Evolutionary conservation across 306 rosid species (phyloP).

Genomic region (Styphnolobium japonicum): DNA sequence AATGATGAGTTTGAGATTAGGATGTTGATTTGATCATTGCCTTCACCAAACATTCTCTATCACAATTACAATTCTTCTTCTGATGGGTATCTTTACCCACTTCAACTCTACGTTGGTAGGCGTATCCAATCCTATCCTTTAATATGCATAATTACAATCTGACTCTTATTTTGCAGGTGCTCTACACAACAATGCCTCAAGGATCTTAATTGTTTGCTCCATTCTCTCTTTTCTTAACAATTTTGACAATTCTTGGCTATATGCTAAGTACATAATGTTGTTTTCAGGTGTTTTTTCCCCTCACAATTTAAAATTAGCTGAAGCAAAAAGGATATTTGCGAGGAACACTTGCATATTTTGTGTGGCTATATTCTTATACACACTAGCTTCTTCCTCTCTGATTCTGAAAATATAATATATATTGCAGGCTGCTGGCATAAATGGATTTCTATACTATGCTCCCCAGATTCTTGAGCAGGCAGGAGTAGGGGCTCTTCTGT

Average conservation of each 20-base stretch:
- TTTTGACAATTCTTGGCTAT: background rate
- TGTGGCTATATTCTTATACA: background rate
- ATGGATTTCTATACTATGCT: slow-evolving; percentile 67
- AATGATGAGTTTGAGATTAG: background rate
- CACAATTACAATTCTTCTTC: background rate
- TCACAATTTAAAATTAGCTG: background rate
- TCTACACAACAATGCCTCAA: background rate
- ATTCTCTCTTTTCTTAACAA: slow-evolving; percentile 2
- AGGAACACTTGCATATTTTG: background rate
- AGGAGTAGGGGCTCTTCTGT: slow-evolving; percentile 49
- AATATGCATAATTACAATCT: background rate
- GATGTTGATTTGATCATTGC: background rate
- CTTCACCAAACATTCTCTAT: background rate
- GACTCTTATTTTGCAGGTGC: background rate
- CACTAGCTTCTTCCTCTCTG: background rate
- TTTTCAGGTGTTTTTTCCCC: background rate
- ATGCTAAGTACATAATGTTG: slow-evolving; percentile 5
- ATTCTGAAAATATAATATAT: slow-evolving; percentile 7
- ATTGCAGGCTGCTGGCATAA: slow-evolving; percentile 70
- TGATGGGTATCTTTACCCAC: background rate
- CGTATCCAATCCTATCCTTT: background rate
- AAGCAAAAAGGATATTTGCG: background rate
- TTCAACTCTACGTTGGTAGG: background rate
- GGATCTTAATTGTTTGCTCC: background rate
- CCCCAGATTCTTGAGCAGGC: slow-evolving; percentile 73